A percentile compares a stretch with the other conserved stretches of the same genome.
Conservation (phyloP, 2,329 filamentous ascomycete species). For the Penicillium verrucosum region DNA sequence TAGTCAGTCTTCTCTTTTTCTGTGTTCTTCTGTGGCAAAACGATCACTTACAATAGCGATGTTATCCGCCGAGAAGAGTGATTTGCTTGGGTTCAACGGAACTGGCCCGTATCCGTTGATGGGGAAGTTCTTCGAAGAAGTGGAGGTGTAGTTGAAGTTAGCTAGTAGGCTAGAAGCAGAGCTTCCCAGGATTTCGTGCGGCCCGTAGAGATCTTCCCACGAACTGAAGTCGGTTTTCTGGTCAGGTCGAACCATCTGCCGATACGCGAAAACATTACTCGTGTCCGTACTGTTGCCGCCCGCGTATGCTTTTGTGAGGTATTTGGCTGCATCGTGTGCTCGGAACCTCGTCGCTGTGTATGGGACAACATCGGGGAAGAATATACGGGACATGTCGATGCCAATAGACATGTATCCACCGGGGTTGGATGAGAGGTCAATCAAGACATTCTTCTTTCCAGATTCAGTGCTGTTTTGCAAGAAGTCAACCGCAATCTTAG, state of each 20-base stretch:
- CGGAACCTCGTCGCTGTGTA: conserved; percentile 50
- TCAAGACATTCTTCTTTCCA: conserved; percentile 59
- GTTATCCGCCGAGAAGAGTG: conserved; percentile 33
- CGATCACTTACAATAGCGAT: conserved; percentile 29
- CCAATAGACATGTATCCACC: conserved; percentile 54
- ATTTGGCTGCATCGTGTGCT: conserved; percentile 41
- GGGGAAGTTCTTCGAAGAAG: conserved; percentile 17
- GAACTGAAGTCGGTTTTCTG: conserved; percentile 36
- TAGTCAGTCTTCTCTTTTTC: background rate
- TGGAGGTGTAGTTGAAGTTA: conserved; percentile 27
- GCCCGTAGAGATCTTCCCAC: conserved; percentile 47
- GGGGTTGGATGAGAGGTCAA: conserved; percentile 61
- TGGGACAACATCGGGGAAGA: conserved; percentile 49
- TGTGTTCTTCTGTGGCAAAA: background rate
- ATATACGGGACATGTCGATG: conserved; percentile 52
- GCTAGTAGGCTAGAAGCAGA: conserved; percentile 24
- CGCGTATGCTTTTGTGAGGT: conserved; percentile 32
- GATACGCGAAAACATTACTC: conserved; percentile 22
- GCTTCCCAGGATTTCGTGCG: conserved; percentile 22
- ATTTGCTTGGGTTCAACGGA: conserved; percentile 14
- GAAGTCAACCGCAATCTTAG: conserved; percentile 23
- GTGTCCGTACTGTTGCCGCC: conserved; percentile 13
- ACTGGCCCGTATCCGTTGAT: conserved; percentile 28
- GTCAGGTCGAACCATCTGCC: conserved; percentile 24
- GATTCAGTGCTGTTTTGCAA: conserved; percentile 29